Conservation (phyloP, 768 basidiomycete species). For the Boletus subparvulus region DNA sequence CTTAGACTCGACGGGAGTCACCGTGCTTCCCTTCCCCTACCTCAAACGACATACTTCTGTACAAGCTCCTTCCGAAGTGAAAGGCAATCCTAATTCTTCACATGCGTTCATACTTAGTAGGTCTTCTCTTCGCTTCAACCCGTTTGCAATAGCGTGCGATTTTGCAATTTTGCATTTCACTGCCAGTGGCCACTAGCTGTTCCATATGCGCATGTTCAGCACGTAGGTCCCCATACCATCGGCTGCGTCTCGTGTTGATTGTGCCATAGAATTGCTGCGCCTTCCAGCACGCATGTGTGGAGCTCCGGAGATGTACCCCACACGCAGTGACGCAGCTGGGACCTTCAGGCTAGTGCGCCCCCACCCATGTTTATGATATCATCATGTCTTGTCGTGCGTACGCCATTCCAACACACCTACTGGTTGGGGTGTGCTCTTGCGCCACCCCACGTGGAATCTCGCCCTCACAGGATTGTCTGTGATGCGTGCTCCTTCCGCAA, state of each 20-base stretch:
- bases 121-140: slow-evolving; percentile 4
- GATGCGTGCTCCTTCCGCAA: slow-evolving; percentile 12
- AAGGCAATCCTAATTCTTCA: slow-evolving; percentile 13
- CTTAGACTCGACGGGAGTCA: slow-evolving; percentile 7
- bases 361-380: background rate
- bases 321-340: background rate
- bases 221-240: background rate
- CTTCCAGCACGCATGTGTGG: background rate
- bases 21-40: slow-evolving; percentile 12
- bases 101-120: background rate
- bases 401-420: slow-evolving; percentile 1
- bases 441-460: slow-evolving; percentile 22
- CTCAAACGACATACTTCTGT: slow-evolving; percentile 12
- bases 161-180: slow-evolving; percentile 12
- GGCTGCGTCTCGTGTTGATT: slow-evolving; percentile 3
- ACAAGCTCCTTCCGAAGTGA: slow-evolving; percentile 27
- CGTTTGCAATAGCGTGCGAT: slow-evolving; percentile 11
- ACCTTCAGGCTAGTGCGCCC: background rate
- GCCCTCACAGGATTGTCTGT: slow-evolving; percentile 1
- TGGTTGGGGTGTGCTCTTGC: background rate
- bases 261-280: background rate
- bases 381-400: background rate
- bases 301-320: slow-evolving; percentile 21
- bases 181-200: background rate
- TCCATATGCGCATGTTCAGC: slow-evolving; percentile 8